Conservation (phyloP, 2,329 filamentous ascomycete species). For the Simplicillium aogashimaense region DNA sequence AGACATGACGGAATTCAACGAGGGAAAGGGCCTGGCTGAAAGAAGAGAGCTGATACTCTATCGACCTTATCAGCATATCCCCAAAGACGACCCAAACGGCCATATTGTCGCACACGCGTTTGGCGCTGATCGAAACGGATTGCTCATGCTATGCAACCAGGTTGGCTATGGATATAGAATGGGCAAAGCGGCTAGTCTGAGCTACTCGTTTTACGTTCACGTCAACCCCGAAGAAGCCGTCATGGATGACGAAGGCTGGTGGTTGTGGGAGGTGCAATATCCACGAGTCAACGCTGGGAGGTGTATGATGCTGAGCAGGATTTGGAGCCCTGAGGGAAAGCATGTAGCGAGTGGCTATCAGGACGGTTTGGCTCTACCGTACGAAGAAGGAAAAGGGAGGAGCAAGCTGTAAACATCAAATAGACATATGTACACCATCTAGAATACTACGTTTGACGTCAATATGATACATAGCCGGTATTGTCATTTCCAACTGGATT, state of each 20-base stretch:
- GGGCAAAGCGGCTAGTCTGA: constrained; percentile 33
- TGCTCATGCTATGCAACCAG: constrained; percentile 40
- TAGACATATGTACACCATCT: no score
- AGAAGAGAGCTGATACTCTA: constrained; percentile 40
- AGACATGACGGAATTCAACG: constrained; percentile 37
- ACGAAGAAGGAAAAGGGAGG: no score
- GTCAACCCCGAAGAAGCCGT: constrained; percentile 36
- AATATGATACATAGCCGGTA: no score
- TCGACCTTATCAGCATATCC: constrained; percentile 33
- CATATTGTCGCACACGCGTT: constrained; percentile 41
- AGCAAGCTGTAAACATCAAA: no score
- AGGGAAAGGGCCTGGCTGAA: constrained; percentile 28
- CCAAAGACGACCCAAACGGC: constrained; percentile 26
- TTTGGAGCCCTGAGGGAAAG: constrained; percentile 42
- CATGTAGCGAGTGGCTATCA: constrained; percentile 47
- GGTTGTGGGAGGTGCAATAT: constrained; percentile 42
- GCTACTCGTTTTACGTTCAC: constrained; percentile 43
- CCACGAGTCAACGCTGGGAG: constrained; percentile 36
- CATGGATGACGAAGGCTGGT: constrained; percentile 39
- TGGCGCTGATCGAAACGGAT: constrained; percentile 42
- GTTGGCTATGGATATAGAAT: constrained; percentile 33
- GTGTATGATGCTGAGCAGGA: constrained; percentile 35
- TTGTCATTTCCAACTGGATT: no score
- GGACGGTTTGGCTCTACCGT: constrained; percentile 24
- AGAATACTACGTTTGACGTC: no score